Evolutionary conservation across 1,284 basidiomycete species (phyloP), one percentile per base, ranked within the genome.

Genomic region (Irpex sp.): DNA sequence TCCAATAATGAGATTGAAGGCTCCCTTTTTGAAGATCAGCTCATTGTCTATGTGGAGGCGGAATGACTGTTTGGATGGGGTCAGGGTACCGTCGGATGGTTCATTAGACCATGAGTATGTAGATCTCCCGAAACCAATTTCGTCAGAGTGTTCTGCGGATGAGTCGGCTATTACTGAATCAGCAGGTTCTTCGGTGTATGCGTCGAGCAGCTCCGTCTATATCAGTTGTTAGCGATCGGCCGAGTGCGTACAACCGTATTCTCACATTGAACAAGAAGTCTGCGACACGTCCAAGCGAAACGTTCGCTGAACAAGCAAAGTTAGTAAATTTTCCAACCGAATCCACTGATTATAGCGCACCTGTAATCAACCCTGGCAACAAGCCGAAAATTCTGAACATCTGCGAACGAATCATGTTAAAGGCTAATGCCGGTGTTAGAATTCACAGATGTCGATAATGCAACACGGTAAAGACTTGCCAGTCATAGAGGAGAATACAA

Each of bases 1-100:
- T 17, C 89, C 89, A 31, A 87, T 79, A 63, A 91, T 80, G 26
- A 91, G 73, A 70, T 87, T 89, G 68, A 91, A 74, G 64, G 79
- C 76, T 11, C 83, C 83, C 57, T 79, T 80, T 66, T 81, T 80
- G 76, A 91, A 90, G 11, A 78, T 71, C 11, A 89, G 72, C 64
- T 88, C 83, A 47, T 75, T 79, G 3, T 83, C 79, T 52, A 87
- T 76, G 3, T 74, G 73, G 8, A 88, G 77, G 7, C 75, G 75
- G 76, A 86, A 87, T 2, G 55, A 68, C 78, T 79, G 60, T 75
- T 71, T 5, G 72, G 71, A 26, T 64, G 77, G 77, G 5, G 75
- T 78, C 31, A 75, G 17, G 13, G 71, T 62, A 17, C 75, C 76
- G 55, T 74, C 72, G 48, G 64, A 61, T 1, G 44, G 66, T 34